A percentile compares a stretch with the other conserved stretches of the same genome.
These are phyloP conservation scores for Microbotryum violaceum DNA, from an alignment of 1,284 basidiomycete species.

Conservation along the genomic window DNA sequence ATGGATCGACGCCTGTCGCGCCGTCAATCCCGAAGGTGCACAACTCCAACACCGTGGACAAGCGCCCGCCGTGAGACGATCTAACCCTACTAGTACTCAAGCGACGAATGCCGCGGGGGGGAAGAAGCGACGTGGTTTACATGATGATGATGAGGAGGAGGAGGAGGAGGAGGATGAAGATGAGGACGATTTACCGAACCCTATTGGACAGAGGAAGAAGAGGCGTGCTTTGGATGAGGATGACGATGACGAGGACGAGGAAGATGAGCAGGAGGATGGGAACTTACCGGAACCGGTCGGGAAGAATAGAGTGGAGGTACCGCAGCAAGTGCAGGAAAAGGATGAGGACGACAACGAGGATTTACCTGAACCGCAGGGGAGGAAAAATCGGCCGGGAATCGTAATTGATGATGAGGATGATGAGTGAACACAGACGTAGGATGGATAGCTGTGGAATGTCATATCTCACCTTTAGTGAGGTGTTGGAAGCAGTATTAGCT, in stretches of 20 bases:
- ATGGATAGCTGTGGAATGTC: not conserved
- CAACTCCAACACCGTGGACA: not conserved
- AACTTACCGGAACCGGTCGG: conserved; percentile 11
- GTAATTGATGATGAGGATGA: conserved; percentile 8
- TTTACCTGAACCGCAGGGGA: not conserved
- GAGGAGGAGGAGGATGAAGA: conserved; percentile 5
- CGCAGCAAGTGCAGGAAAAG: not conserved
- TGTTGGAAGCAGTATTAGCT: no score
- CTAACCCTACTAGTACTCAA: not conserved
- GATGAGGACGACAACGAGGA: conserved; percentile 8
- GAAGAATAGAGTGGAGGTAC: conserved; percentile 4
- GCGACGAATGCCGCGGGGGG: not conserved
- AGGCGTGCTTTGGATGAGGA: not conserved
- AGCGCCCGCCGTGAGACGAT: not conserved
- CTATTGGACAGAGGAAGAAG: not conserved
- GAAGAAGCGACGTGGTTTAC: not conserved
- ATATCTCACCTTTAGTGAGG: no score
- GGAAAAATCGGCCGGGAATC: not conserved
- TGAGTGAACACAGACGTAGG: not conserved
- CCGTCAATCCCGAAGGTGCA: conserved; percentile 18
- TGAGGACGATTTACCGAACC: conserved; percentile 2
- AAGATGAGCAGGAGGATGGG: conserved; percentile 4
- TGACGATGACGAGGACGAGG: not conserved
- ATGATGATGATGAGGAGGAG: conserved; percentile 1
- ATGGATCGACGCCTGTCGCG: conserved; percentile 43